Evolutionary conservation across 2,329 filamentous ascomycete genomes (phyloP), one percentile per base, ranked within the genome.

Genomic region (Berkeleyomyces rouxiae): DNA sequence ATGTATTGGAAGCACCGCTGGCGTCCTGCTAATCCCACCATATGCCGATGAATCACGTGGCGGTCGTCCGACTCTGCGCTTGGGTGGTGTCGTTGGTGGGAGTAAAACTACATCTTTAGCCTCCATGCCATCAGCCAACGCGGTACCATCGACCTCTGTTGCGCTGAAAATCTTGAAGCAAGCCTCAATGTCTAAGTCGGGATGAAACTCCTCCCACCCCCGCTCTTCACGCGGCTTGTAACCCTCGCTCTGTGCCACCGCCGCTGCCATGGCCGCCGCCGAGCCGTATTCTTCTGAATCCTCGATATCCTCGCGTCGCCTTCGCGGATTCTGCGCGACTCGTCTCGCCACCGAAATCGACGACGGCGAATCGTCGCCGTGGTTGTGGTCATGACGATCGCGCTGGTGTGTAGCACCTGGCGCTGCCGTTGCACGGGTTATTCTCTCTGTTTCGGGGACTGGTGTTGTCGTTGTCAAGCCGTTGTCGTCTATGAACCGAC

Each of bases 161-260:
- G 90, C 85, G 58, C 81, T 83, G 70, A 91, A 91, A 2, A 96
- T 78, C 67, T 86, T 83, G 67, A 96, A 86, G 3, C 82, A 82
- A 10, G 81, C 81, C 63, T 96, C 90, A 58, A 96, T 90, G 74
- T 97, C 91, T 61, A 99, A 82, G 69, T 96, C 89, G 0, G 90
- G 90, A 73, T 99, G 93, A 67, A 97, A 97, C 72, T 99, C 93
- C 70, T 96, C 91, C 90, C 92, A 99, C 61, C 90, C 89, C 66
- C 92, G 85, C 76, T 99, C 93, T 74, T 99, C 93, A 70, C 93
- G 82, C 40, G 93, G 93, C 72, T 99, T 99, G 75, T 97, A 97
- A 59, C 92, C 91, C 76, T 97, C 93, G 69, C 85, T 91, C 71
- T 96, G 90, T 68, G 90, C 88, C 64, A 93, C 87, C 3, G 88